phyloP scores from a whole-genome alignment of 2,329 filamentous ascomycete genomes.

The Epichloe brachyelytri region DNA sequence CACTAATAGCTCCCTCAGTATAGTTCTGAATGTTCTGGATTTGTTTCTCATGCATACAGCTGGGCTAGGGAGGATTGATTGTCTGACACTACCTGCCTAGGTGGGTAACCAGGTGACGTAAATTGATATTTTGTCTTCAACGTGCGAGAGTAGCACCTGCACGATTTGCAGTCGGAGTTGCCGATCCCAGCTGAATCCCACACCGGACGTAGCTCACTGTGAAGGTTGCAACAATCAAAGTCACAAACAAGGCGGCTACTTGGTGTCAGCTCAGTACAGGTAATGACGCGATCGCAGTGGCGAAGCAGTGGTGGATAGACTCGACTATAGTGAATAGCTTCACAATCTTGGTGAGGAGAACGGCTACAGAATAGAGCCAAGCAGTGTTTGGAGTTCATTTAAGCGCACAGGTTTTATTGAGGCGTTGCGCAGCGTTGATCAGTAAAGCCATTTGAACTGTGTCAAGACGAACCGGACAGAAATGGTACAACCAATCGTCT shows the following conservation, averaged over 20 bases:
- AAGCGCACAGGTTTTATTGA: background rate
- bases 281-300: background rate
- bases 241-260: background rate
- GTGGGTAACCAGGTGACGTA: background rate
- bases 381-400: background rate
- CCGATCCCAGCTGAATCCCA: background rate
- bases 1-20: no score
- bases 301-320: background rate
- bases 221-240: background rate
- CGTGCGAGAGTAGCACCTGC: background rate
- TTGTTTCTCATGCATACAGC: background rate
- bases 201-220: background rate
- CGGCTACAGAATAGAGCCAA: background rate
- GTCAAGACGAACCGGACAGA: no score
- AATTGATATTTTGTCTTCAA: background rate
- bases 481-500: conserved; percentile 3
- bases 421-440: background rate
- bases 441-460: background rate
- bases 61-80: background rate
- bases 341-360: background rate
- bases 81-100: background rate
- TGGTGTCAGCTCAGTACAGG: background rate
- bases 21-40: background rate
- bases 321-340: background rate
- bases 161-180: background rate